A percentile compares a stretch with the other conserved stretches of the same genome.
These are phyloP conservation scores for Pseudozyma flocculosa DNA, from an alignment of 1,284 basidiomycete genomes.

Conservation along the genomic window DNA sequence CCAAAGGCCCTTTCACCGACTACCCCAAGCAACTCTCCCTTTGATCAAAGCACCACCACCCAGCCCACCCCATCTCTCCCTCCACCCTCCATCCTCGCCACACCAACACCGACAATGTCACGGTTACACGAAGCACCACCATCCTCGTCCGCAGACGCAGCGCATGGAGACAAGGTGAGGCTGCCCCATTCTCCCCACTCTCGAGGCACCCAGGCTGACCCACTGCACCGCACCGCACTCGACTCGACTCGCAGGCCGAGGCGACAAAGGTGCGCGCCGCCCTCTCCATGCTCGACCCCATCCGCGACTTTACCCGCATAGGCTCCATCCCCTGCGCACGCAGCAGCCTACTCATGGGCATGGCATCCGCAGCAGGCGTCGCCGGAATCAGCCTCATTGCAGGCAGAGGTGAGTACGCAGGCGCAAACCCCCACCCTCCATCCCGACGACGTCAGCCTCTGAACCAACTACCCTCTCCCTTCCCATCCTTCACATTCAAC, in stretches of 20 bases:
- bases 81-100: too few relatives aligned
- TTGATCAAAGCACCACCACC: too few relatives aligned
- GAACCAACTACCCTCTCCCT: too few relatives aligned
- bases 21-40: too few relatives aligned
- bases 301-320: conserved; percentile 22
- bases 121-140: conserved; percentile 14
- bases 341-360: conserved; percentile 26
- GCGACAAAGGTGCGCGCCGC: conserved; percentile 26
- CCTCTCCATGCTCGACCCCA: conserved; percentile 15
- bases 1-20: too few relatives aligned
- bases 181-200: neutral
- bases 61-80: too few relatives aligned
- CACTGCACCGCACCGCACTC: too few relatives aligned
- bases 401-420: conserved; percentile 12
- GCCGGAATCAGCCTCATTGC: conserved; percentile 33
- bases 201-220: neutral
- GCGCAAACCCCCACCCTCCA: neutral
- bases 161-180: conserved; percentile 13
- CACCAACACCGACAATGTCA: conserved; percentile 10
- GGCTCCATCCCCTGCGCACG: conserved; percentile 33
- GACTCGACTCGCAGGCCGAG: conserved; percentile 12
- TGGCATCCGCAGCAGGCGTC: conserved; percentile 36
- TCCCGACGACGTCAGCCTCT: neutral
- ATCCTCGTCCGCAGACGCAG: conserved; percentile 1
- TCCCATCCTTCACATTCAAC: too few relatives aligned